Base-by-base conservation (phyloP, 495 filamentous ascomycete genomes). In the Parachaetomium inaequale region DNA sequence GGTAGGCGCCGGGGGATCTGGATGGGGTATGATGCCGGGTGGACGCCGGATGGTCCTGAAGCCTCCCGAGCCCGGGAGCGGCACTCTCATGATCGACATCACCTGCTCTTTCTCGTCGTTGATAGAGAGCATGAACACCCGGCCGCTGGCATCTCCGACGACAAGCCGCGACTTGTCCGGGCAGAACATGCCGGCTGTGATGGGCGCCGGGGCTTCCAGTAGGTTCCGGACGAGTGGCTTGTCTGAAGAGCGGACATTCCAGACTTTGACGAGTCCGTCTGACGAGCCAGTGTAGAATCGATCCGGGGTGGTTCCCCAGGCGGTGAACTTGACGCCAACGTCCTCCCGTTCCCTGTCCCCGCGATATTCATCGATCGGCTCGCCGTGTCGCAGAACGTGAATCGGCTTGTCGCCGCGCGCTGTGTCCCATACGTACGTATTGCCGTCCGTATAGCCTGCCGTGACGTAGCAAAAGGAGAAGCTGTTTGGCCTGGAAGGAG, bases 211-310 rank as follows among this genome's bases (percentile, higher is more conserved):
- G 7, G 78, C 69, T 58, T 76, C 72, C 2, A 83, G 68, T 1
- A 85, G 68, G 46, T 93, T 81, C 26, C 82, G 73, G n/a, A 96
- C 79, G 31, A 88, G 80, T 3, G 87, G 80, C 23, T 81, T 81
- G 47, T 79, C 79, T 2, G 52, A 63, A 2, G 75, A 72, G 21
- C 76, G 76, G 23, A 95, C 79, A 69, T 97, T 85, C 94, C 94
- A 98, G 21, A 85, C 81, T 58, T 92, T 96, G 7, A 98, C 79
- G 0, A 88, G 78, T 1, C 94, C 93, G 69, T 98, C 94, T 0
- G 92, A 94, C 3, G 87, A 88, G 3, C 93, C 94, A n/a, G 90
- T 96, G 67, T 93, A 96, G 49, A 97, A 84, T 0, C 88, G 79
- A 53, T 89, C 84, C 6, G 80, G 74, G 0, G 81, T 81, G 3